phyloP scores from a whole-genome alignment of 75 land plant genomes.

The Chamaecyparis obtusa region DNA sequence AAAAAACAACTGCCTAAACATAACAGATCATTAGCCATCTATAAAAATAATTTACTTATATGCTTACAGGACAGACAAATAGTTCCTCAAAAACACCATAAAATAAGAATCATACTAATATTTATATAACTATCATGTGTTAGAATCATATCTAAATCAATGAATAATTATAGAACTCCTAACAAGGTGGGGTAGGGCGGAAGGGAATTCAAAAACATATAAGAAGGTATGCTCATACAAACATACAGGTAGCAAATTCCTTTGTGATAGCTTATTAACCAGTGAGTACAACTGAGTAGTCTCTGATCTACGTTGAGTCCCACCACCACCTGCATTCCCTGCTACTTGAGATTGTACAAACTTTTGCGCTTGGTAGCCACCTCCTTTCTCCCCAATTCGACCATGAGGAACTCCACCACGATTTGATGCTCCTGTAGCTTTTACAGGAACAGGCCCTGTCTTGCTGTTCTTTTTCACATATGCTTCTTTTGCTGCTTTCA shows the following conservation, averaged over 20 bases:
- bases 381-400: slow-evolving; percentile 35
- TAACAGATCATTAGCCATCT: not conserved
- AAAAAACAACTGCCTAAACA: slow-evolving; percentile 88
- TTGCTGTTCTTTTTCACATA: slow-evolving; percentile 54
- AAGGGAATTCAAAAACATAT: not conserved
- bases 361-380: slow-evolving; percentile 36
- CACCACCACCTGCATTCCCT: slow-evolving; percentile 28
- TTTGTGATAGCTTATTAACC: slow-evolving; percentile 78
- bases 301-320: slow-evolving; percentile 66
- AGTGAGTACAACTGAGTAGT: slow-evolving; percentile 76
- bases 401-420: slow-evolving; percentile 24
- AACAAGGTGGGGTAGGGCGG: not conserved
- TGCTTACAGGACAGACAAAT: not conserved
- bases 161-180: not conserved
- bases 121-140: not conserved
- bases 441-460: slow-evolving; percentile 31
- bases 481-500: slow-evolving; percentile 82
- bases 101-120: not conserved
- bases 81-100: not conserved
- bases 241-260: slow-evolving; percentile 86
- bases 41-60: not conserved
- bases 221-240: not conserved
- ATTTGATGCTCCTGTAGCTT: slow-evolving; percentile 26
- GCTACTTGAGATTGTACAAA: slow-evolving; percentile 30
- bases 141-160: not conserved